Evolutionary conservation across 2,329 filamentous ascomycete species (phyloP).

Genomic region (Exophiala sp.): DNA sequence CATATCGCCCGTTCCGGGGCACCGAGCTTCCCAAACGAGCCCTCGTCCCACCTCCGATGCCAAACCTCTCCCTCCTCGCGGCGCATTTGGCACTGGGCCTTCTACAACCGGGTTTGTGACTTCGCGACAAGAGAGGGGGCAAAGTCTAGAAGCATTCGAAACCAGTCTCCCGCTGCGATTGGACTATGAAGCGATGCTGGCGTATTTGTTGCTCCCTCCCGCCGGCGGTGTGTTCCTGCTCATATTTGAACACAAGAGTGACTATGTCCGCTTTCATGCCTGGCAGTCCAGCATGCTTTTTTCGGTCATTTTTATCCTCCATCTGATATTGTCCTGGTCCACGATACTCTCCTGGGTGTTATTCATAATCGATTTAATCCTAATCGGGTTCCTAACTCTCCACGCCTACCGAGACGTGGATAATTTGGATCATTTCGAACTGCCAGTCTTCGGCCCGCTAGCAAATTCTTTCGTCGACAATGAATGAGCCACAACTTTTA

Average conservation of each 20-base stretch:
- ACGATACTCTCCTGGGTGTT: slow-evolving; percentile 76
- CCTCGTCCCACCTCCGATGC: slow-evolving; percentile 40
- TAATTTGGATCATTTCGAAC: slow-evolving; percentile 65
- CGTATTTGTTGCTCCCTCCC: slow-evolving; percentile 80
- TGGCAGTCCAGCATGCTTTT: slow-evolving; percentile 90
- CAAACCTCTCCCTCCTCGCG: slow-evolving; percentile 37
- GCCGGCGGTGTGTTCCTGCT: slow-evolving; percentile 78
- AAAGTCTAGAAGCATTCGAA: slow-evolving; percentile 73
- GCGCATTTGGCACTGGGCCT: slow-evolving; percentile 34
- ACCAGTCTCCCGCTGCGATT: slow-evolving; percentile 81
- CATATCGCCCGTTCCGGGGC: slow-evolving; percentile 47
- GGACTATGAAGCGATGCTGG: slow-evolving; percentile 83
- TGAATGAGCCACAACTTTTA: slow-evolving; percentile 48
- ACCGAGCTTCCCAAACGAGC: slow-evolving; percentile 40
- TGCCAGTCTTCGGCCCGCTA: slow-evolving; percentile 77
- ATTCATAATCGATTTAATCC: slow-evolving; percentile 64
- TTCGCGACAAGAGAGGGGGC: slow-evolving; percentile 45
- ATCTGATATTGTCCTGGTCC: slow-evolving; percentile 83
- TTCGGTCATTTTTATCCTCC: slow-evolving; percentile 61
- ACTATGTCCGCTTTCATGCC: slow-evolving; percentile 95
- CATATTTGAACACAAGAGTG: slow-evolving; percentile 85
- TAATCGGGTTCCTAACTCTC: slow-evolving; percentile 70
- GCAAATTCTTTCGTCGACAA: slow-evolving; percentile 89
- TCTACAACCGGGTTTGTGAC: slow-evolving; percentile 29
- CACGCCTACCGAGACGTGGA: slow-evolving; percentile 79